These are phyloP conservation scores for Carex myosuroides DNA, from an alignment of 176 grass and related monocot species.

Conservation along the genomic window DNA sequence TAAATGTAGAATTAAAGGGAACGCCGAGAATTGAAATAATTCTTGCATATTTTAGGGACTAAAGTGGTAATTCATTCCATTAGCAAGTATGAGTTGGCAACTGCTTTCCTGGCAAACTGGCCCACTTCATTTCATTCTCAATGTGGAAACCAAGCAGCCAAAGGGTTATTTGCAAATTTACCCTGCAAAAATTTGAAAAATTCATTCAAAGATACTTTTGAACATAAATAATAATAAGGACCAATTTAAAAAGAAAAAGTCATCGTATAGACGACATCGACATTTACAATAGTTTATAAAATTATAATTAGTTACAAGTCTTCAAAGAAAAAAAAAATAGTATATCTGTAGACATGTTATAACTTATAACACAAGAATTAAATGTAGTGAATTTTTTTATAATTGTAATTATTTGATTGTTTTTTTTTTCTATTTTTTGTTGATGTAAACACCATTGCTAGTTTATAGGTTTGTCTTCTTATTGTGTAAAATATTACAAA, in stretches of 20 bases:
- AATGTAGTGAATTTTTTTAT: not conserved
- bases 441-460: not conserved
- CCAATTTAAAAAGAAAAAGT: not conserved
- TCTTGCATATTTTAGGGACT: not conserved
- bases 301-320: not conserved
- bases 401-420: not conserved
- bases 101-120: not conserved
- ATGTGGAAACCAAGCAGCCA: not conserved
- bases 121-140: constrained; percentile 1
- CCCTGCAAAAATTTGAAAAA: not conserved
- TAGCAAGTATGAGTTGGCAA: not conserved
- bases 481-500: not conserved
- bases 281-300: not conserved
- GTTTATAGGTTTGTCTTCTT: not conserved
- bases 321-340: not conserved
- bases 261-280: not conserved
- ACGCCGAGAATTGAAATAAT: not conserved
- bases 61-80: not conserved
- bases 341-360: not conserved
- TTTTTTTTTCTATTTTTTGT: not conserved
- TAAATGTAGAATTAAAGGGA: not conserved
- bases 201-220: not conserved
- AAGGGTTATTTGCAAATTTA: not conserved
- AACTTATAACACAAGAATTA: not conserved
- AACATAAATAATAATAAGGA: not conserved